Conservation (phyloP, 2,329 filamentous ascomycete genomes). For the Hypoxylon sp. region DNA sequence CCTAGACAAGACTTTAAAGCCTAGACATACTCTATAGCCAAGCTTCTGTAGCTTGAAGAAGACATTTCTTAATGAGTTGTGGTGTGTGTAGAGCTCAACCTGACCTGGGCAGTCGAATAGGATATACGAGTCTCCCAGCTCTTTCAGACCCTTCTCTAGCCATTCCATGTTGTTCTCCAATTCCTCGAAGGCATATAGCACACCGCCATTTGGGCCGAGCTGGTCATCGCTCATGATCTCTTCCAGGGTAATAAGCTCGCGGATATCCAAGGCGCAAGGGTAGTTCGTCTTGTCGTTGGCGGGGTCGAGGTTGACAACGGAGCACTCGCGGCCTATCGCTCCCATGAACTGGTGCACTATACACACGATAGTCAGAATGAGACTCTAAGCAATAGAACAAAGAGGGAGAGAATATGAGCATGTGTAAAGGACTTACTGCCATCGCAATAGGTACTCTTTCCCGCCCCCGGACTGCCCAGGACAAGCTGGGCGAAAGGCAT, state of each 20-base stretch:
- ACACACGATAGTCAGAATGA: conserved; percentile 17
- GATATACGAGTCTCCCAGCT: conserved; percentile 87
- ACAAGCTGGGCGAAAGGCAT: conserved; percentile 80
- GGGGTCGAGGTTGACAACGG: conserved; percentile 94
- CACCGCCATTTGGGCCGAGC: conserved; percentile 89
- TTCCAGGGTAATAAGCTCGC: conserved; percentile 86
- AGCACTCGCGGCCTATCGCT: conserved; percentile 93
- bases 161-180: conserved; percentile 94
- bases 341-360: conserved; percentile 95
- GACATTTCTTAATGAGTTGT: conserved; percentile 89
- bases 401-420: conserved; percentile 4
- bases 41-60: conserved; percentile 90
- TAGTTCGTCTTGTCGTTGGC: conserved; percentile 95
- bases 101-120: conserved; percentile 97
- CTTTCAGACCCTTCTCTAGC: conserved; percentile 81
- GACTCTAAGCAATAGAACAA: background rate
- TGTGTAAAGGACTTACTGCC: conserved; percentile 67
- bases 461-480: conserved; percentile 91
- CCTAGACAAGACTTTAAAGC: conserved; percentile 1
- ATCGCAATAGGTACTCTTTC: conserved; percentile 98
- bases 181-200: conserved; percentile 94
- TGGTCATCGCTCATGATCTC: conserved; percentile 93
- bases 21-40: conserved; percentile 81
- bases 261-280: conserved; percentile 87
- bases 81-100: conserved; percentile 96